Percentiles rank a stretch among this genome's conserved stretches.
Evolutionary conservation across 345 rosid species (phyloP).

Genomic region (Citrus maxima): DNA sequence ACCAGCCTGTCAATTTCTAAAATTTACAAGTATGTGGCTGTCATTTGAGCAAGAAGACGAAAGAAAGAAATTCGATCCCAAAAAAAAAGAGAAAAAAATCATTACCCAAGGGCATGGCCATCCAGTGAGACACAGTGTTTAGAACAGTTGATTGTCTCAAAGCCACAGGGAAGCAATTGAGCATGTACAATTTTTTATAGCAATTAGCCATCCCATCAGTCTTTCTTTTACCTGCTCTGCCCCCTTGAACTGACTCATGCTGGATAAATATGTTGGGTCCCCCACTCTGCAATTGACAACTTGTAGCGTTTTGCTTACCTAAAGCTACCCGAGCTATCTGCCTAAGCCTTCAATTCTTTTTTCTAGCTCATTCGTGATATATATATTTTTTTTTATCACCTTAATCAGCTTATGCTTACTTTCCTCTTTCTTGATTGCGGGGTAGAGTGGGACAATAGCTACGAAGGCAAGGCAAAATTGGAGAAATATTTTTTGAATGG

Average conservation of each 20-base stretch:
- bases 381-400: neutral
- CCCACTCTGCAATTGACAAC: neutral
- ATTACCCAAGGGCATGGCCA: too few species aligned
- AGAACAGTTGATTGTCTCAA: too few species aligned
- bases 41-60: too few species aligned
- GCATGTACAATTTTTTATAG: neutral
- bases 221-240: neutral
- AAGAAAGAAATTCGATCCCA: too few species aligned
- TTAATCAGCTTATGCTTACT: neutral
- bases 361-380: neutral
- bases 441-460: neutral
- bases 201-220: neutral
- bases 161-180: neutral
- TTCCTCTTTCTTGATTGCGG: neutral
- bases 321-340: too few species aligned
- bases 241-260: neutral
- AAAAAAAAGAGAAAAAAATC: too few species aligned
- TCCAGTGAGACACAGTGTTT: too few species aligned
- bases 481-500: neutral
- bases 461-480: neutral
- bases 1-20: too few species aligned
- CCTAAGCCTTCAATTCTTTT: neutral
- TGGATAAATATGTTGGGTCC: neutral
- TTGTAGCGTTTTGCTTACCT: neutral
- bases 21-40: too few species aligned